Evolutionary conservation across 495 filamentous ascomycete genomes (phyloP).

Genomic region (Margaritispora aquatica): DNA sequence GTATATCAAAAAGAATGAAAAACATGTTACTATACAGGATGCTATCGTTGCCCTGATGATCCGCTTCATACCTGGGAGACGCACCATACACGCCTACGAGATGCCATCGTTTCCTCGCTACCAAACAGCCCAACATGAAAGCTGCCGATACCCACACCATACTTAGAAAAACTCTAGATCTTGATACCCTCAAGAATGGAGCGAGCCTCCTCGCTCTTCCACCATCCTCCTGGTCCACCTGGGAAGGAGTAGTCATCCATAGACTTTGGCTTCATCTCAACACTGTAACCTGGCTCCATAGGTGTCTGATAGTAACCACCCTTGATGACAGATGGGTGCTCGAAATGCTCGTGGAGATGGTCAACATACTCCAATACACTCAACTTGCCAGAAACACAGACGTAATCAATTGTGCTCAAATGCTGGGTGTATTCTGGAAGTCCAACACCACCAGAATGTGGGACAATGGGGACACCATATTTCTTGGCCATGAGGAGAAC

Average conservation of each 20-base stretch:
- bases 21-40: not conserved
- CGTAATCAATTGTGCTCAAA: constrained; percentile 89
- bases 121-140: constrained; percentile 14
- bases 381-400: constrained; percentile 75
- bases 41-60: not conserved
- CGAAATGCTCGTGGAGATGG: constrained; percentile 89
- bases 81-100: not conserved
- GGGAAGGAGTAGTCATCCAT: constrained; percentile 75
- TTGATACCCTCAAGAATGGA: constrained; percentile 55
- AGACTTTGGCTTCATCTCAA: constrained; percentile 86
- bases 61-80: constrained; percentile 7
- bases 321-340: constrained; percentile 70
- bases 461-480: constrained; percentile 76
- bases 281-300: constrained; percentile 74
- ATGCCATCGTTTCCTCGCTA: constrained; percentile 14
- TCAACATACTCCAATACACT: constrained; percentile 88
- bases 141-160: constrained; percentile 2
- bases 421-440: constrained; percentile 94
- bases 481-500: constrained; percentile 90
- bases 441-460: constrained; percentile 84
- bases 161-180: constrained; percentile 26
- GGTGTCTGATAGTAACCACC: constrained; percentile 89
- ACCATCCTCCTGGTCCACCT: constrained; percentile 75
- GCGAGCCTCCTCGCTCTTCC: constrained; percentile 65
- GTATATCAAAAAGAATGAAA: not conserved